These are phyloP conservation scores for Metschnikowia amazonensis DNA, from an alignment of 805 yeast species.

Conservation along the genomic window DNA sequence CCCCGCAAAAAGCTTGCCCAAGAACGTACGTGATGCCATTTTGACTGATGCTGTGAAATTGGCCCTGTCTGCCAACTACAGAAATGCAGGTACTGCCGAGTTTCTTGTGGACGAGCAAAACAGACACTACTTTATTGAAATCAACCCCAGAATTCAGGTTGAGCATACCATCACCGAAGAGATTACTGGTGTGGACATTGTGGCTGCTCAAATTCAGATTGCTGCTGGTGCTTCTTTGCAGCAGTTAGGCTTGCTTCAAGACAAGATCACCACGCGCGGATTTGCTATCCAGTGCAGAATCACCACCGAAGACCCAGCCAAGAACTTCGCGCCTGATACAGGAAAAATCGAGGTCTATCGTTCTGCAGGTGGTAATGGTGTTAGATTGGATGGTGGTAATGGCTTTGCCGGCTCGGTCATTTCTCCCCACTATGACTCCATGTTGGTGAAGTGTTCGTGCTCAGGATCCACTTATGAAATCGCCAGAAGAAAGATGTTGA, in stretches of 20 bases:
- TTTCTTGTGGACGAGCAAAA: slow-evolving; percentile 89
- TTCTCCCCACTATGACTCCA: slow-evolving; percentile 95
- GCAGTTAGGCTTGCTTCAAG: slow-evolving; percentile 90
- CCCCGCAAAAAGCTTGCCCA: slow-evolving; percentile 89
- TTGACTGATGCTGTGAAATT: slow-evolving; percentile 91
- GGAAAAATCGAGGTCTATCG: slow-evolving; percentile 97
- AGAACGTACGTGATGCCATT: slow-evolving; percentile 82
- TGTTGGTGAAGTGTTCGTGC: slow-evolving; percentile 96
- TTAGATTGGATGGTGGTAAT: slow-evolving; percentile 97
- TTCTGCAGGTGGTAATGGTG: slow-evolving; percentile 99
- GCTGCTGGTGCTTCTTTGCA: slow-evolving; percentile 96
- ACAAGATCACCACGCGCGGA: slow-evolving; percentile 92
- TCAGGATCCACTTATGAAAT: slow-evolving; percentile 97
- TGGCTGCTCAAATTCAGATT: slow-evolving; percentile 97
- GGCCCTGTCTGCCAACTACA: slow-evolving; percentile 83
- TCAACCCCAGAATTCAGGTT: slow-evolving; percentile 96
- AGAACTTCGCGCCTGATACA: slow-evolving; percentile 97
- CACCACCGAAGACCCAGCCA: slow-evolving; percentile 96
- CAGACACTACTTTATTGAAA: slow-evolving; percentile 96
- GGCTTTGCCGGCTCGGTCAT: slow-evolving; percentile 96
- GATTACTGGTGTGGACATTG: slow-evolving; percentile 96
- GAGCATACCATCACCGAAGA: slow-evolving; percentile 99
- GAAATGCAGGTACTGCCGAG: slow-evolving; percentile 98
- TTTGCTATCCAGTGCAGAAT: slow-evolving; percentile 99
- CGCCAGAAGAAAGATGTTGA: slow-evolving; percentile 94